Base-by-base conservation (phyloP, 2,329 filamentous ascomycete genomes). In the Xylariaceae sp. region DNA sequence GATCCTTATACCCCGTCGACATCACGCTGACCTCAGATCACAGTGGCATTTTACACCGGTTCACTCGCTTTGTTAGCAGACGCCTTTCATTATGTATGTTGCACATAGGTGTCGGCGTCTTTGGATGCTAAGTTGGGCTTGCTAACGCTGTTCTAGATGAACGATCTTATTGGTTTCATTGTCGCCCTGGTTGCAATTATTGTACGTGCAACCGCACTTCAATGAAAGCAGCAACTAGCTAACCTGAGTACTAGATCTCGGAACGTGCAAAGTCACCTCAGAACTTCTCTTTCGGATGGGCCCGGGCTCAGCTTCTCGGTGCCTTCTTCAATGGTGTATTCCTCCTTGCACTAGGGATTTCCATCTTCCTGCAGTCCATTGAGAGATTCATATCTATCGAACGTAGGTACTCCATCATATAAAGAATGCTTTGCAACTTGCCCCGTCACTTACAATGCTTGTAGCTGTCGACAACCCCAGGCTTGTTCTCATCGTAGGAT, bases 321-420 rank as follows among this genome's bases (percentile, higher is more conserved):
- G 88, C 88, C 20, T 93, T 93, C 71, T 93, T 92, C 79, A 93
- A 93, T 65, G 89, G 89, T 14, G 85, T 87, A 1, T 89, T 93
- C 56, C 79, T 93, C 1, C 72, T 91, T 16, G 89, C 87, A 0
- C 75, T 93, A 2, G 88, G 88, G 1, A 72, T 91, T 37, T 90
- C 87, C 70, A 89, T 92, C 48, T 81, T 89, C 32, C 74, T 92
- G 2, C 89, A 92, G 67, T 86, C 89, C 0, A 79, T 92, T 48
- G 88, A 92, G 71, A 78, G 89, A 37, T 90, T 90, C 65, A 77
- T 88, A 19, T 74, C 79, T 2, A 67, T 88, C 2, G 70, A 83
- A 58, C 72, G 82, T 84, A 67, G 58, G 77, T 70, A 9, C n/a
- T 14, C 5, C 21, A 3, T n/a, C 16, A 21, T 20, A 10, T 20